Evolutionary conservation across 1,139 yeast genomes (phyloP).

Genomic region (Nakaseomyces glabratus): DNA sequence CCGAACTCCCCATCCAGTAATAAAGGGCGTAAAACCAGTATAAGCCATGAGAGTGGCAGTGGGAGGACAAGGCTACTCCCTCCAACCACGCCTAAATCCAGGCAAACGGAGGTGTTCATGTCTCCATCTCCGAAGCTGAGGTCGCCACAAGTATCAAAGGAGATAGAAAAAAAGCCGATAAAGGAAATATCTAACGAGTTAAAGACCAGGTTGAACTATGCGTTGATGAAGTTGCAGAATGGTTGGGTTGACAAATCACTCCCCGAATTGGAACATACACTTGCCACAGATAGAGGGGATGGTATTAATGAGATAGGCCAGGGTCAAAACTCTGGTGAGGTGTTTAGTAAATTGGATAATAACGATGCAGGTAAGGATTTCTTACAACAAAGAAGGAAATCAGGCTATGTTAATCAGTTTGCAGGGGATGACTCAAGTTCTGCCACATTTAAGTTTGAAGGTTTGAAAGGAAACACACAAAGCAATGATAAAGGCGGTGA

Average conservation of each 20-base stretch:
- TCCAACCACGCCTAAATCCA: slow-evolving; percentile 34
- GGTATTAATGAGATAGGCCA: too few relatives aligned
- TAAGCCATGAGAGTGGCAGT: slow-evolving; percentile 12
- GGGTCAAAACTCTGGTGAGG: slow-evolving; percentile 8
- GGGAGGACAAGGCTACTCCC: slow-evolving; percentile 29
- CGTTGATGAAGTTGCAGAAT: slow-evolving; percentile 38
- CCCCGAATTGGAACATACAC: slow-evolving; percentile 29
- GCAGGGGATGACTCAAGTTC: slow-evolving; percentile 12
- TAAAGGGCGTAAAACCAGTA: slow-evolving; percentile 7
- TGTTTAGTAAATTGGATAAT: too few relatives aligned
- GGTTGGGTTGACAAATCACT: slow-evolving; percentile 35
- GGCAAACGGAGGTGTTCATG: slow-evolving; percentile 23
- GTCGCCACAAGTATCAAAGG: slow-evolving; percentile 30
- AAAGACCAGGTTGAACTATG: slow-evolving; percentile 39
- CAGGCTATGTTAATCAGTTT: slow-evolving; percentile 18
- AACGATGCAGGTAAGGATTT: too few relatives aligned
- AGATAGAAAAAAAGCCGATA: slow-evolving; percentile 31
- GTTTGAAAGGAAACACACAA: too few relatives aligned
- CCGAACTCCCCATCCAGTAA: too few relatives aligned
- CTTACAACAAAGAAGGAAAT: slow-evolving; percentile 10
- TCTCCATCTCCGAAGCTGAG: slow-evolving; percentile 34
- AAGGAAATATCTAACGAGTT: slow-evolving; percentile 37
- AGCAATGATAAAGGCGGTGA: not conserved
- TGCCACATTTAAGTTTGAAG: too few relatives aligned
- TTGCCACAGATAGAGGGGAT: too few relatives aligned